Base-by-base conservation (phyloP, 495 filamentous ascomycete genomes). In the Penicillium paradoxum region DNA sequence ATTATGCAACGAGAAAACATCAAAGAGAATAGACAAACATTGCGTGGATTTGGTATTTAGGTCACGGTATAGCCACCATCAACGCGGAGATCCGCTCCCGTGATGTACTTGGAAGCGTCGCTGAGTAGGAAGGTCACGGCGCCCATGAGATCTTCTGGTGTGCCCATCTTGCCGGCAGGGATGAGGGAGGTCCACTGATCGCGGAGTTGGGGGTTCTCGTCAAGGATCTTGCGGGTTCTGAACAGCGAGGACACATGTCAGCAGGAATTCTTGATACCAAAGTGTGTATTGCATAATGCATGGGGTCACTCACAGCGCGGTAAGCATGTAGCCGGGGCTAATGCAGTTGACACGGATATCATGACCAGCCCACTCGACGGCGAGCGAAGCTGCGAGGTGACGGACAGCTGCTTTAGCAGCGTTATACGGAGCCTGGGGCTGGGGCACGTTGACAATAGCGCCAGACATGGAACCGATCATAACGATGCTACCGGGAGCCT, bases 381-480 rank as follows among this genome's bases (percentile, higher is more conserved):
- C 88, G 29, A 96, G 75, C 37, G 83, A 89, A 17, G 84, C 77
- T 10, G 86, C 87, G 38, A 96, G 71, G 63, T 96, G 91, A 22
- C 89, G 76, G 24, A 96, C 89, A 0, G 90, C 91, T 4, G 91
- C 91, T 65, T 96, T 96, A 49, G 90, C 79, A 1, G 84, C 89
- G 63, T 95, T 95, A 66, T 96, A 96, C 0, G 91, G 90, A 60
- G 88, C 86, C 66, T 97, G 92, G 6, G 90, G 90, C 68, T 98
- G 92, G 3, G 92, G 92, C 6, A 97, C 84, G 54, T 97, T 97
- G 64, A 97, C 91, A 57, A 97, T 89, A 32, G 83, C 70, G 37
- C 90, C 91, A 29, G 85, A 90, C 93, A 98, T 97, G 79, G 85
- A 90, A 14, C 90, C 91, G 58, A 97, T 96, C 75, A 96, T 89